Evolutionary conservation across 306 rosid genomes (phyloP).

Genomic region (Sindora glabra): DNA sequence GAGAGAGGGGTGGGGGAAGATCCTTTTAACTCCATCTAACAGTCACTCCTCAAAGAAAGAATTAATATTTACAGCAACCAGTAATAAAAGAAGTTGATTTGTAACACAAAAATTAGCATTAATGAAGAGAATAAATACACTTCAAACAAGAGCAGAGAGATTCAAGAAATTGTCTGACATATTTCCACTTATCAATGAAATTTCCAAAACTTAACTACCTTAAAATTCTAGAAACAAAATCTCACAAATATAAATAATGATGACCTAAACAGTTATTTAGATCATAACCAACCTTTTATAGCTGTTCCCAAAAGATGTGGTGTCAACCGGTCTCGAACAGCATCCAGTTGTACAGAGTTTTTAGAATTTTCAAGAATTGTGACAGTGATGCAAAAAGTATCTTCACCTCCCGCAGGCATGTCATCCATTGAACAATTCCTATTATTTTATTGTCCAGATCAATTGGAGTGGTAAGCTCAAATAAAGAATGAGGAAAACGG

Average conservation of each 20-base stretch:
- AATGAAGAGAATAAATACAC: conserved; percentile 1
- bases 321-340: conserved; percentile 45
- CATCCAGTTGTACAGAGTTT: conserved; percentile 40
- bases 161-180: background rate
- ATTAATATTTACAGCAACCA: too few relatives aligned
- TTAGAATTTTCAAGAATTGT: conserved; percentile 39
- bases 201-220: conserved; percentile 8
- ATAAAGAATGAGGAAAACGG: conserved; percentile 1
- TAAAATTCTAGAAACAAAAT: background rate
- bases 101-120: conserved; percentile 2
- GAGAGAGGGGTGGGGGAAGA: background rate
- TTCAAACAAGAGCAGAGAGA: background rate
- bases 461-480: conserved; percentile 19
- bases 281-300: conserved; percentile 56
- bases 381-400: conserved; percentile 48
- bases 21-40: too few relatives aligned
- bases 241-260: background rate
- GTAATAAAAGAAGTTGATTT: background rate
- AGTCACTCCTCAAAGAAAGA: too few relatives aligned
- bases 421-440: conserved; percentile 50
- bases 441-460: conserved; percentile 32
- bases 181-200: background rate
- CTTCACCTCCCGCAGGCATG: conserved; percentile 18
- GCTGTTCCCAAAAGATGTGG: conserved; percentile 62
- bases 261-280: background rate